A percentile compares a stretch with the other conserved stretches of the same genome.
phyloP scores from a whole-genome alignment of 257 asterid genomes.

The Rubia yunnanensis region DNA sequence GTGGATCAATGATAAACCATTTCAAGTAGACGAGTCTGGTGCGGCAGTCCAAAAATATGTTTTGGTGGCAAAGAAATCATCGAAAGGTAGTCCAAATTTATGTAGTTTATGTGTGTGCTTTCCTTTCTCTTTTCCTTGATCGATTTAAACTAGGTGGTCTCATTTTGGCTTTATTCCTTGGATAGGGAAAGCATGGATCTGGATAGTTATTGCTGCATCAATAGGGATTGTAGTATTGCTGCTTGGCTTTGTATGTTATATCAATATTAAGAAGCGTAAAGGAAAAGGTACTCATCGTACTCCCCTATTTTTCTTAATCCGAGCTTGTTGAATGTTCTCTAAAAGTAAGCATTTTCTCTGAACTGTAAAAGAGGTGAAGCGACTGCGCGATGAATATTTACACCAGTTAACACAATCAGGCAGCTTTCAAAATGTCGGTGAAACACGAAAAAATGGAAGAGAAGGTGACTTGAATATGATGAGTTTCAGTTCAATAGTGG shows the following conservation, averaged over 20 bases:
- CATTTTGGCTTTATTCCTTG: not conserved
- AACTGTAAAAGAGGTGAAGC: slow-evolving; percentile 18
- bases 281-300: slow-evolving; percentile 4
- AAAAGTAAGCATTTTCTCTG: not conserved
- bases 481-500: slow-evolving; percentile 28
- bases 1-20: slow-evolving; percentile 1
- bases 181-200: slow-evolving; percentile 18
- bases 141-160: not conserved
- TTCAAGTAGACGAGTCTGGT: slow-evolving; percentile 5
- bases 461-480: slow-evolving; percentile 39
- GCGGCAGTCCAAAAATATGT: not conserved
- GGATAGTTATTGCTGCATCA: slow-evolving; percentile 11
- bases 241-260: slow-evolving; percentile 2
- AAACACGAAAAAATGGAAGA: slow-evolving; percentile 21
- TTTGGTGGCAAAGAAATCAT: slow-evolving; percentile 7
- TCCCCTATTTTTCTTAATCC: not conserved
- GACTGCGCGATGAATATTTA: slow-evolving; percentile 20
- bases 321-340: not conserved
- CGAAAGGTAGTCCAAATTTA: slow-evolving; percentile 1
- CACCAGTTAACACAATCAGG: slow-evolving; percentile 16
- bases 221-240: not conserved
- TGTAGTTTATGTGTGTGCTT: not conserved
- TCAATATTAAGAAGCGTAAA: slow-evolving; percentile 11
- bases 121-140: not conserved
- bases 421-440: slow-evolving; percentile 10